Evolutionary conservation across 306 rosid species (phyloP), one percentile per base, ranked within the genome.

Genomic region (Vicia sativa): DNA sequence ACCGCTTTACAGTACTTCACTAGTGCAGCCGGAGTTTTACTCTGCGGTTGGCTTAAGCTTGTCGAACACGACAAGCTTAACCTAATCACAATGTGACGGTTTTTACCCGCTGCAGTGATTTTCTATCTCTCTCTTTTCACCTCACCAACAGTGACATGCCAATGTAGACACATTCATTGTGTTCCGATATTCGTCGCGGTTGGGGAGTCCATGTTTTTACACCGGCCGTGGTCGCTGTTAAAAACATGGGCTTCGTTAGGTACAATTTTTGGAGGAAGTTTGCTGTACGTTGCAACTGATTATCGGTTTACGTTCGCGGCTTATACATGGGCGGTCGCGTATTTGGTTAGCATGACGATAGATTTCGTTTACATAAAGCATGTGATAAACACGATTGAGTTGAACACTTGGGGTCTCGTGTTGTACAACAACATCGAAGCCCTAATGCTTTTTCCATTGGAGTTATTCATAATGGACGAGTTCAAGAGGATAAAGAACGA

Each of bases 91-190:
- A 79, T 91, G 95, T 91, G 95, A 90, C 86, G 81, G 68, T 91
- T 91, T 59, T 74, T 91, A 14, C 97, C 95, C 0, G 95, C 95
- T 0, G 95, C 97, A 4, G 56, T 91, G 42, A 91, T 88, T 12
- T 91, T 91, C 71, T 91, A 91, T 52, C 81, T 91, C 4, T 87
- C 97, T 15, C 89, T 91, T 46, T 91, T 91, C 71, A 91, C 97
- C 73, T 91, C 71, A 91, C 97, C 73, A 90, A 90, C 55, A 87
- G 95, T 38, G 91, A 90, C 97, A 91, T 72, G 97, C 97, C 62
- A 91, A 91, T 60, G 95, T 91, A 10, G 97, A 91, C 43, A 91
- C 97, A 1, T 91, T 91, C 76, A 91, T 91, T 2, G 95, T 91
- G 61, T 90, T 38, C 97, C 97, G 2, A 74, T 90, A 23, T 87